Percentiles rank a stretch among this genome's conserved stretches.
Evolutionary conservation across 495 filamentous ascomycete species (phyloP).

Genomic region (Neurospora sp.): DNA sequence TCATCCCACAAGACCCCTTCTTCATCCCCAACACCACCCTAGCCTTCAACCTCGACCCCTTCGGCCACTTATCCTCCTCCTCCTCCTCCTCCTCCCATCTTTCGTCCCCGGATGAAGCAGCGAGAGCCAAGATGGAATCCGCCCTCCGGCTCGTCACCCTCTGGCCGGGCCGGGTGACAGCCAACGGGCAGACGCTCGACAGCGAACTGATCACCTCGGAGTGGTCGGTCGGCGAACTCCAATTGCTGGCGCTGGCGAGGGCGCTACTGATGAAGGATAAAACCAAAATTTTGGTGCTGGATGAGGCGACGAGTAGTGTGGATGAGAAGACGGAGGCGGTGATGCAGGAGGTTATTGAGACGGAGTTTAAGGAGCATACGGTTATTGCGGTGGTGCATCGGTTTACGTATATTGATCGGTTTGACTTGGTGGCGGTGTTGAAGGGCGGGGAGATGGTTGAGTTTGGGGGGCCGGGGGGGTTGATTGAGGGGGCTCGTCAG

Average conservation of each 20-base stretch:
- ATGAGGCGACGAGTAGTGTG: conserved; percentile 27
- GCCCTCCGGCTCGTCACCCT: conserved; percentile 1
- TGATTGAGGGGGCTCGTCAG: not conserved
- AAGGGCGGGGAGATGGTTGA: conserved; percentile 26
- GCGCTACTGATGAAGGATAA: conserved; percentile 36
- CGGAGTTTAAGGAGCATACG: conserved; percentile 30
- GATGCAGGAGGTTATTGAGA: conserved; percentile 29
- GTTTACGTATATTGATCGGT: conserved; percentile 29
- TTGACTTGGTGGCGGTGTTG: conserved; percentile 32
- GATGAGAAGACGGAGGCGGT: conserved; percentile 28
- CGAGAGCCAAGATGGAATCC: not conserved
- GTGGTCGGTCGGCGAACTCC: conserved; percentile 49
- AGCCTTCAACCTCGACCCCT: conserved; percentile 31
- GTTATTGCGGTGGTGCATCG: conserved; percentile 34
- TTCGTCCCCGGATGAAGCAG: no score
- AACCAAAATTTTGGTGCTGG: conserved; percentile 15
- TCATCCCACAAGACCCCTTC: conserved; percentile 44
- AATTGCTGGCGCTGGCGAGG: conserved; percentile 52
- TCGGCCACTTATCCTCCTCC: not conserved
- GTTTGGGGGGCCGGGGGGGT: conserved; percentile 20
- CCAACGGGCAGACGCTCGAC: conserved; percentile 21
- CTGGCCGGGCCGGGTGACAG: not conserved
- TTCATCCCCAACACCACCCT: conserved; percentile 32
- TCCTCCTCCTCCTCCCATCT: not conserved
- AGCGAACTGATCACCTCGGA: conserved; percentile 35